A percentile compares a stretch with the other conserved stretches of the same genome.
Conservation (phyloP, 2,329 filamentous ascomycete species). For the Sphaerostilbella broomeana region DNA sequence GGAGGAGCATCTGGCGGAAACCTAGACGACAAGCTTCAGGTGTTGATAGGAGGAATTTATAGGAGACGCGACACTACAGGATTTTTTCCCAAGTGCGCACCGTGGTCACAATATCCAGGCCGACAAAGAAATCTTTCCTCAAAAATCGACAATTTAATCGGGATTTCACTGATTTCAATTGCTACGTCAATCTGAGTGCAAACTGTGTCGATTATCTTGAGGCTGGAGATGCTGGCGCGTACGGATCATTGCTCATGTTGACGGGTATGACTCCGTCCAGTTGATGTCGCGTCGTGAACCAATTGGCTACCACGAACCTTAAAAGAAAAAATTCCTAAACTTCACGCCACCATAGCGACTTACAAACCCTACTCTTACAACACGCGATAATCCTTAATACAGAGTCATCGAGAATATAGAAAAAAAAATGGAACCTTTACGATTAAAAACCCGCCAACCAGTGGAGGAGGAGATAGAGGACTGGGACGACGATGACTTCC, state of each 20-base stretch:
- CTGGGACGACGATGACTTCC: conserved; percentile 73
- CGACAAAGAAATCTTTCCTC: too few species aligned
- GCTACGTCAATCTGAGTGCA: conserved; percentile 7
- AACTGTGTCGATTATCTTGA: conserved; percentile 6
- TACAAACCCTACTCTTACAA: conserved; percentile 8
- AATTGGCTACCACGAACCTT: conserved; percentile 11
- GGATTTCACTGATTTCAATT: neutral
- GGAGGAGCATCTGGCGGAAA: neutral
- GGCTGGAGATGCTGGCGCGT: conserved; percentile 7
- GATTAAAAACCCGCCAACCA: conserved; percentile 46
- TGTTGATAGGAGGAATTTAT: too few species aligned
- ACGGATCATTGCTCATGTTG: conserved; percentile 4
- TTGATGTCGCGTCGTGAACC: conserved; percentile 13
- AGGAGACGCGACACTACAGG: too few species aligned
- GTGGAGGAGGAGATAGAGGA: conserved; percentile 61
- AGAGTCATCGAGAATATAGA: neutral
- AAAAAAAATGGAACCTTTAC: conserved; percentile 46
- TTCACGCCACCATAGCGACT: conserved; percentile 8
- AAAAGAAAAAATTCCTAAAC: conserved; percentile 6
- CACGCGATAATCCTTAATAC: conserved; percentile 9
- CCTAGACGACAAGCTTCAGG: too few species aligned
- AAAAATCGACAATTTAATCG: too few species aligned
- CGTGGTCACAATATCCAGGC: too few species aligned
- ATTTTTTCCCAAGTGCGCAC: too few species aligned
- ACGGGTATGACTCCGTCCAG: conserved; percentile 19